Percentiles rank a stretch among this genome's conserved stretches.
phyloP scores from a whole-genome alignment of 176 grass and related monocot genomes.

The barley (Hordeum vulgare) region MorexV3_pseudomolecules_assembly NC_058521.1:485841140-485841639 shows the following conservation, averaged over 20 bases:
- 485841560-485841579: conserved; percentile 62
- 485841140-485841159: no score
- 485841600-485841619: conserved; percentile 79
- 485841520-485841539: conserved; percentile 55
- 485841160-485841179: no score
- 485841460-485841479: conserved; percentile 21
- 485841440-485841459: not conserved
- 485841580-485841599: conserved; percentile 84
- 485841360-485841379: not conserved
- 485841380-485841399: not conserved
- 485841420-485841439: not conserved
- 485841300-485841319: no score
- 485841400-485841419: not conserved
- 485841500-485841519: conserved; percentile 54
- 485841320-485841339: not conserved
- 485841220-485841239: no score
- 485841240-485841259: no score
- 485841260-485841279: no score
- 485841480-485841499: conserved; percentile 72
- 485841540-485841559: conserved; percentile 45
- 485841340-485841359: not conserved
- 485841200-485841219: no score
- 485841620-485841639: conserved; percentile 86
- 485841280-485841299: no score
- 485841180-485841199: no score